Conservation (phyloP, 2,329 filamentous ascomycete genomes). For the Phaeophleospora eucalypticola region DNA sequence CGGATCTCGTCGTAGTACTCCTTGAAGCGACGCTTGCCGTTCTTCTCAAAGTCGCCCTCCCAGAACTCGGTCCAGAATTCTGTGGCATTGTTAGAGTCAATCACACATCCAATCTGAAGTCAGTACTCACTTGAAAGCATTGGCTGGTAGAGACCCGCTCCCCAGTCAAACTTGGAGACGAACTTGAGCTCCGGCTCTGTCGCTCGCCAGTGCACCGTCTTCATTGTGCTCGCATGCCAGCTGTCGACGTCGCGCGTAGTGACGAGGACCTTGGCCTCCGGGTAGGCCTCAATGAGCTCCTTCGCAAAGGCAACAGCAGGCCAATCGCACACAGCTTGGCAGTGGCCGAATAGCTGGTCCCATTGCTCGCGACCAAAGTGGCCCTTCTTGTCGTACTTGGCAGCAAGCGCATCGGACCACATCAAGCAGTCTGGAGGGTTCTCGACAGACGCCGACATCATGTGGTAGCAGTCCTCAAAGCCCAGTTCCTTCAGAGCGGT, state of each 20-base stretch:
- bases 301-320: conserved; percentile 64
- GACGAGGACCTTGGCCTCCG: conserved; percentile 67
- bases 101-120: too few species aligned
- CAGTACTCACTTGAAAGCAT: conserved; percentile 54
- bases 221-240: conserved; percentile 61
- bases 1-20: conserved; percentile 53
- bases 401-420: conserved; percentile 65
- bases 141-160: conserved; percentile 63
- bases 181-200: conserved; percentile 58
- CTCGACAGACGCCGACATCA: conserved; percentile 66
- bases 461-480: conserved; percentile 67
- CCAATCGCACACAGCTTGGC: conserved; percentile 65
- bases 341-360: conserved; percentile 64
- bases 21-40: conserved; percentile 60
- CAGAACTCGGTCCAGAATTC: conserved; percentile 66
- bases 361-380: conserved; percentile 63
- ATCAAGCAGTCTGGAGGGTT: conserved; percentile 64
- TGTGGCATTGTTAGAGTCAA: conserved; percentile 16
- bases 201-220: conserved; percentile 64
- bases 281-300: conserved; percentile 67
- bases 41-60: conserved; percentile 61
- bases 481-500: conserved; percentile 63
- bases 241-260: conserved; percentile 63
- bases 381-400: conserved; percentile 59
- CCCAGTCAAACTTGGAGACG: conserved; percentile 57